Base-by-base conservation (phyloP, 2,329 filamentous ascomycete genomes). In the Cladosporium sp. region DNA sequence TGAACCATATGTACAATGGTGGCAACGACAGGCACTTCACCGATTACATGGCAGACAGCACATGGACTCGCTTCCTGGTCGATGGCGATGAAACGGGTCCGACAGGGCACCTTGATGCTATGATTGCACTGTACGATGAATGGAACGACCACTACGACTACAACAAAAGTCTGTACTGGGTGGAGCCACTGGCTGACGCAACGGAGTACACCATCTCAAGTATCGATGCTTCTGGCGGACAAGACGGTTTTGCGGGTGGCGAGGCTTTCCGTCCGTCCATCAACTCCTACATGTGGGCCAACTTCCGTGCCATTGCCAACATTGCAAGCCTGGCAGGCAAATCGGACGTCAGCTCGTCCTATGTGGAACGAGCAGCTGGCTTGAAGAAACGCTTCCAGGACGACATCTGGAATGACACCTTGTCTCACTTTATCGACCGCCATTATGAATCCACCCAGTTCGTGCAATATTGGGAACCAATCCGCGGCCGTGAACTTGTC, bases 141-240 rank as follows among this genome's bases (percentile, higher is more conserved):
- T 74, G 73, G 68, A 62, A 66, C 2, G 75, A 77, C 50, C 69
- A 71, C 2, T 73, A 70, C 28, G 74, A 77, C 52, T 61, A 64
- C 0, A 64, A 64, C n/a, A 76, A 77, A 57, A 69, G 68, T 0
- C 62, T 78, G 5, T 78, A 76, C 60, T 77, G 70, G 62, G 70
- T 77, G 5, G 74, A 77, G 51, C 75, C 75, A 0, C 57, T 78
- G 1, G 70, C 70, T 0, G 75, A 78, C 62, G 75, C 75, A 0
- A 77, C 75, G 0, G 75, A 78, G 58, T 78, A 78, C 58, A 78
- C 74, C 1, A 77, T 77, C 45, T 70, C 73, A 0, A 75, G 71
- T 40, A 77, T 77, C 55, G 75, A 77, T 57, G 73, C 75, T 0
- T 71, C 68, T 0, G 67, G 70, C n/a, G 74, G 73, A 3, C 32